phyloP scores from a whole-genome alignment of 2,329 filamentous ascomycete species.

The Lanzia echinophila region DNA sequence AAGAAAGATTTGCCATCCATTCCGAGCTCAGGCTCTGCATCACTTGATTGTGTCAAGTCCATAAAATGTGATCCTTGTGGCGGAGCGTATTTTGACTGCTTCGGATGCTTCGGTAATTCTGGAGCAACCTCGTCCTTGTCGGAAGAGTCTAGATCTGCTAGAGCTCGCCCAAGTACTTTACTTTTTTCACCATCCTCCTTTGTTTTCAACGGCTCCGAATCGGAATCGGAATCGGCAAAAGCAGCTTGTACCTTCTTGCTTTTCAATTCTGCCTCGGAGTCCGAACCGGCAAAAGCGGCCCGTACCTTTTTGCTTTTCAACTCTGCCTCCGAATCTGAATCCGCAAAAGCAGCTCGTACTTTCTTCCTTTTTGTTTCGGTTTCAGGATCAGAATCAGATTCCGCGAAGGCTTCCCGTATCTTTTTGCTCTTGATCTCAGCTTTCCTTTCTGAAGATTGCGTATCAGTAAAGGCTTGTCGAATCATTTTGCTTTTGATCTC shows the following conservation, averaged over 20 bases:
- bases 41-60: slow-evolving; percentile 29
- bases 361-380: not conserved
- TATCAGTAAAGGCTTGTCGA: slow-evolving; percentile 34
- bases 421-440: slow-evolving; percentile 16
- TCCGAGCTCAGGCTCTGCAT: slow-evolving; percentile 14
- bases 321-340: not conserved
- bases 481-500: slow-evolving; percentile 18
- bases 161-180: no score
- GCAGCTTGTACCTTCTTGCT: slow-evolving; percentile 17
- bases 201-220: no score
- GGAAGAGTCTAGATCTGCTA: not conserved
- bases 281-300: slow-evolving; percentile 34
- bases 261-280: slow-evolving; percentile 13
- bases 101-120: not conserved
- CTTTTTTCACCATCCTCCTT: no score
- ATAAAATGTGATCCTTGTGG: slow-evolving; percentile 32
- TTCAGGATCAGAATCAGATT: not conserved
- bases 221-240: slow-evolving; percentile 2
- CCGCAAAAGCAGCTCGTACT: slow-evolving; percentile 11
- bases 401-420: slow-evolving; percentile 11
- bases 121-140: slow-evolving; percentile 1
- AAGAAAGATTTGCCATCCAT: not conserved
- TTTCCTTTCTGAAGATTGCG: slow-evolving; percentile 13
- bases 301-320: slow-evolving; percentile 11
- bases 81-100: slow-evolving; percentile 15